Evolutionary conservation across 306 rosid genomes (phyloP), one percentile per base, ranked within the genome.

Genomic region (Vachellia pachyceras): DNA sequence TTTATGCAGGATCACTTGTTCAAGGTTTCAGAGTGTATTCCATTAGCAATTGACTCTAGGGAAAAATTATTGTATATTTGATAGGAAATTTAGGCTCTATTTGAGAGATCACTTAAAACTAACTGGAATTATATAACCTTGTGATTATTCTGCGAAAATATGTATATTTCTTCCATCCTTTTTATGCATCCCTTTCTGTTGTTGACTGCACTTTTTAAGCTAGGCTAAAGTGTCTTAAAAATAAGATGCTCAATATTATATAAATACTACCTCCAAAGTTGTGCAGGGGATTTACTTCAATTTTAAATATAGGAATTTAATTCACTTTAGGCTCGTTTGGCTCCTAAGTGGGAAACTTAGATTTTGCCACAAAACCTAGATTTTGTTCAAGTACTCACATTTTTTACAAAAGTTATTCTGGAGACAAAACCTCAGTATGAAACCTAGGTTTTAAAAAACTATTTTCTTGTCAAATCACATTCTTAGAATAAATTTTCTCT

Each of bases 1-100:
- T 54, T 55, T 37, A 63, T 70, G 64, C 88, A 47, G 76, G 78
- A 67, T 66, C 66, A 72, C 73, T 23, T 41, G 67, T 69, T 82
- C 47, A 45, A 12, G 82, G 81, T 78, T 69, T 54, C 25, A 29
- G 20, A 65, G 71, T 76, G 77, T 69, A 68, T 78, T 75, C 63
- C 13, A 41, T 42, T 71, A 83, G 76, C 78, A 65, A 78, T 73
- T 75, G 37, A 44, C 79, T n/a, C 74, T 40, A 36, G 84, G 37
- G 77, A 75, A 75, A 39, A 45, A 72, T 10, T 29, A 22, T 80
- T 72, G 73, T 47, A 44, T 79, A 64, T 77, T 64, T 80, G 50
- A 10, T 35, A 39, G 47, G 82, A 80, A 73, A 49, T 73, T 40
- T 69, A 50, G 46, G 78, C 57, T 73, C 76, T 46, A 29, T 64